Evolutionary conservation across 495 filamentous ascomycete species (phyloP).

Genomic region (Aspergillus panamensis): DNA sequence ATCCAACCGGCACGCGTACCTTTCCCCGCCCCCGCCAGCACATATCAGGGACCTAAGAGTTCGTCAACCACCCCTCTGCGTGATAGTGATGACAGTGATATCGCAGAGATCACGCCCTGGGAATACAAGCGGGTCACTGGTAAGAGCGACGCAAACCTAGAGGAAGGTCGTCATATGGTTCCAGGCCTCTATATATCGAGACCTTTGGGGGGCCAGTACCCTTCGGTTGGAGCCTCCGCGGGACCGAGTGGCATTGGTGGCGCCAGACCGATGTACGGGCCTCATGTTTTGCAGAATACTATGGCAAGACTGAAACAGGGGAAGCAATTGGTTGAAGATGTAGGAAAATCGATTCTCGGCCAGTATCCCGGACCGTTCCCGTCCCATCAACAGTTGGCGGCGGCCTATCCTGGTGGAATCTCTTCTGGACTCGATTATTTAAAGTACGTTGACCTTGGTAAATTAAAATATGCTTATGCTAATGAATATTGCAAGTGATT

Average conservation of each 20-base stretch:
- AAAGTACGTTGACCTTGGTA: background rate
- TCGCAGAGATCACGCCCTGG: slow-evolving; percentile 25
- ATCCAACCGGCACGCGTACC: background rate
- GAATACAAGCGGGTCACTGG: slow-evolving; percentile 16
- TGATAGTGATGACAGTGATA: slow-evolving; percentile 32
- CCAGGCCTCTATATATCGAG: background rate
- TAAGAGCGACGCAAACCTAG: background rate
- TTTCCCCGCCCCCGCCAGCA: background rate
- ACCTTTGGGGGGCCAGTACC: background rate
- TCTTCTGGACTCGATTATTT: slow-evolving; percentile 1
- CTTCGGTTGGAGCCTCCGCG: background rate
- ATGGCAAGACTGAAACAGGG: slow-evolving; percentile 20
- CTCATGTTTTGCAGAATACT: slow-evolving; percentile 18
- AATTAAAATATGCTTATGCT: background rate
- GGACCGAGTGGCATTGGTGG: slow-evolving; percentile 8
- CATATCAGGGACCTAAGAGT: background rate
- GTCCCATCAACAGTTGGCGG: background rate
- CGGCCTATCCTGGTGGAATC: background rate
- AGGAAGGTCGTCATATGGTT: background rate
- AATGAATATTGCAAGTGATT: slow-evolving; percentile 16
- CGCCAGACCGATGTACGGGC: slow-evolving; percentile 9
- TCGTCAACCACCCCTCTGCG: background rate
- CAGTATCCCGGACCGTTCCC: background rate
- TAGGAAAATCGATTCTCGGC: slow-evolving; percentile 9
- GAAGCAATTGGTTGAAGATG: slow-evolving; percentile 11